These are phyloP conservation scores for Sphaerulina vaccinii DNA, from an alignment of 2,329 filamentous ascomycete species.

Conservation along the genomic window DNA sequence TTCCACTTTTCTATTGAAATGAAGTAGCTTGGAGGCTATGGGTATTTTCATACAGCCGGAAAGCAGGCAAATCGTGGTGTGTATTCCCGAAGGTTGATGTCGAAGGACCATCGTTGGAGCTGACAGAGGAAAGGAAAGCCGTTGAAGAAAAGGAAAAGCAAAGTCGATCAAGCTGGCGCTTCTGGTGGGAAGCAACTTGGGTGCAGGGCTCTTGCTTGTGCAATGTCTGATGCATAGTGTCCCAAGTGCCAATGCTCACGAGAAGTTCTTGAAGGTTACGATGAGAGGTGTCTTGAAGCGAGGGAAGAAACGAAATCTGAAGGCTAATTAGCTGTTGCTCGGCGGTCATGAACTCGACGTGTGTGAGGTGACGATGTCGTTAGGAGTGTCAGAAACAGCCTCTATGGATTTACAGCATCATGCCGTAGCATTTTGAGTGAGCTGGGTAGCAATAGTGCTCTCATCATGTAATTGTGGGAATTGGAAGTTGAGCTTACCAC, in stretches of 20 bases:
- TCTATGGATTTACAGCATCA: constrained; percentile 16
- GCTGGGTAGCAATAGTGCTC: constrained; percentile 17
- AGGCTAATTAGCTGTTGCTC: background rate
- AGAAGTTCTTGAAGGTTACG: too few relatives aligned
- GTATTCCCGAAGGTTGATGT: too few relatives aligned
- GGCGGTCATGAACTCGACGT: too few relatives aligned
- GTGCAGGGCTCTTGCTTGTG: too few relatives aligned
- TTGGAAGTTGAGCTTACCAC: background rate
- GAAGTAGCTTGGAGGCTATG: constrained; percentile 52
- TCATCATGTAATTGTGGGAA: constrained; percentile 9
- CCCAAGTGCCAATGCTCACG: too few relatives aligned
- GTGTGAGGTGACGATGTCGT: background rate
- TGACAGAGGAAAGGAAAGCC: too few relatives aligned
- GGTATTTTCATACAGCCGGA: constrained; percentile 44
- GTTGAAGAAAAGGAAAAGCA: too few relatives aligned
- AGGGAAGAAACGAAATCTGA: background rate
- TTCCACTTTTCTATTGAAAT: constrained; percentile 51
- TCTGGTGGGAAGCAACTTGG: too few relatives aligned
- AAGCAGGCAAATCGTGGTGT: constrained; percentile 53
- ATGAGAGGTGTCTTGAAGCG: too few relatives aligned
- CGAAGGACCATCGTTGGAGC: too few relatives aligned
- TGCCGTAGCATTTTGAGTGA: constrained; percentile 15
- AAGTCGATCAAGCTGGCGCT: too few relatives aligned
- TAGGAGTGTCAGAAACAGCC: constrained; percentile 15
- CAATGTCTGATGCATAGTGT: too few relatives aligned